A percentile compares a stretch with the other conserved stretches of the same genome.
These are phyloP conservation scores for Kluyveromyces wickerhamii DNA, from an alignment of 805 yeast genomes.

Conservation along the genomic window DNA sequence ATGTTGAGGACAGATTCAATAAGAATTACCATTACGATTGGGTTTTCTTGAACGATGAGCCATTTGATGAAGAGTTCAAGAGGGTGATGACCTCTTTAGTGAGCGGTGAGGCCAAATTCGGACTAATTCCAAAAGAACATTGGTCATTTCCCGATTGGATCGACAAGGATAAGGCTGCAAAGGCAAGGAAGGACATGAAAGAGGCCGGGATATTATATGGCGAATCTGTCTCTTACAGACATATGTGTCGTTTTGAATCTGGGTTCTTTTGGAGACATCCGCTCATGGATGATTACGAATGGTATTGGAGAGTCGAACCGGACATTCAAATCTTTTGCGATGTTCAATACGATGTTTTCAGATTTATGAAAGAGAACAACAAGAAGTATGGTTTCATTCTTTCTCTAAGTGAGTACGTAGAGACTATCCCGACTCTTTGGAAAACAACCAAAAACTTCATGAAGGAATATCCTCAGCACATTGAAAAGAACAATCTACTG, in stretches of 20 bases:
- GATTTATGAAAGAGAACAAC: slow-evolving; percentile 44
- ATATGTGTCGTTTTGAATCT: slow-evolving; percentile 49
- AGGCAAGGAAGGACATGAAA: slow-evolving; percentile 38
- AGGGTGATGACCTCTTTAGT: slow-evolving; percentile 39
- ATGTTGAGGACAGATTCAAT: slow-evolving; percentile 63
- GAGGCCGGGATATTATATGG: slow-evolving; percentile 47
- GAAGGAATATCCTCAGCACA: slow-evolving; percentile 33
- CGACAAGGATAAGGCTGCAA: slow-evolving; percentile 42
- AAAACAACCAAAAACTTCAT: slow-evolving; percentile 41
- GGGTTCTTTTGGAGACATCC: slow-evolving; percentile 57
- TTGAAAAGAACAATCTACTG: slow-evolving; percentile 43
- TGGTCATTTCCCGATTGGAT: slow-evolving; percentile 69
- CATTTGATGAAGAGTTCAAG: slow-evolving; percentile 51
- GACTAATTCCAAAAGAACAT: slow-evolving; percentile 49
- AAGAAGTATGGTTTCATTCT: slow-evolving; percentile 61
- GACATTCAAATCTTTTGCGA: slow-evolving; percentile 55
- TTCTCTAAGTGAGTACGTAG: slow-evolving; percentile 52
- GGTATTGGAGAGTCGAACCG: slow-evolving; percentile 76
- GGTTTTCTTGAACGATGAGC: slow-evolving; percentile 68
- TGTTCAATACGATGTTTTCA: slow-evolving; percentile 55
- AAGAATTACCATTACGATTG: slow-evolving; percentile 58
- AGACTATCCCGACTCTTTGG: slow-evolving; percentile 62
- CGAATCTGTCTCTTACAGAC: slow-evolving; percentile 52
- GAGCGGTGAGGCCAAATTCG: slow-evolving; percentile 59
- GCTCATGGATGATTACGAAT: slow-evolving; percentile 49